A percentile compares a stretch with the other conserved stretches of the same genome.
These are phyloP conservation scores for Leccinum angustisporum DNA, from an alignment of 1,284 basidiomycete genomes.

Conservation along the genomic window DNA sequence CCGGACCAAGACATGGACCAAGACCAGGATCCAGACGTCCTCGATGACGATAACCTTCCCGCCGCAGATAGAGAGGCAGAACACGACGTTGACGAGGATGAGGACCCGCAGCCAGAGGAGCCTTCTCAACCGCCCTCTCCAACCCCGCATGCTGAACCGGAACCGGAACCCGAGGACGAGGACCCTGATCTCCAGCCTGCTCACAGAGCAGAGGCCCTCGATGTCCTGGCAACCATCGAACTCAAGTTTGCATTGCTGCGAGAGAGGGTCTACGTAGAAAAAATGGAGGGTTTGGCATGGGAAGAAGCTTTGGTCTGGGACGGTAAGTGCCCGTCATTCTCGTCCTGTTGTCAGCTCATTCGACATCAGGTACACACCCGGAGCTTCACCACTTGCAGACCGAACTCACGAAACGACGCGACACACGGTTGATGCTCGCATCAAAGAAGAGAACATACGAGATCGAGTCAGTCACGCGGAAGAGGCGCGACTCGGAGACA, in stretches of 20 bases:
- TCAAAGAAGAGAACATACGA: conserved; percentile 68
- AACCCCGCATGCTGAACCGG: conserved; percentile 24
- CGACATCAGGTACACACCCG: conserved; percentile 66
- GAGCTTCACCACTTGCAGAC: conserved; percentile 78
- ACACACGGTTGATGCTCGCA: conserved; percentile 72
- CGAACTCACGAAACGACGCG: conserved; percentile 70
- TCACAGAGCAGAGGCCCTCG: conserved; percentile 76
- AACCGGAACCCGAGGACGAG: conserved; percentile 33
- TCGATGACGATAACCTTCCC: conserved; percentile 22
- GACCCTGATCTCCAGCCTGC: conserved; percentile 71
- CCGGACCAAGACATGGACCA: conserved; percentile 30
- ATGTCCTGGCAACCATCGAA: conserved; percentile 74
- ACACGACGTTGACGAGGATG: conserved; percentile 35
- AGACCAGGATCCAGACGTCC: conserved; percentile 28
- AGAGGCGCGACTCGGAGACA: conserved; percentile 59
- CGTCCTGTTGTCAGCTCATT: conserved; percentile 5
- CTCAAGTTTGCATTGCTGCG: conserved; percentile 74
- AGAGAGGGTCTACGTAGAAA: conserved; percentile 76
- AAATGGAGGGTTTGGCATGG: conserved; percentile 78
- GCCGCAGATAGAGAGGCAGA: conserved; percentile 21
- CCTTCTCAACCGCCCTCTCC: conserved; percentile 27
- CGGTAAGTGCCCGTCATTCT: conserved; percentile 43
- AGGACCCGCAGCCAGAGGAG: conserved; percentile 32
- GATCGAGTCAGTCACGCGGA: conserved; percentile 52
- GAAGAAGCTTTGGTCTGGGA: conserved; percentile 69